phyloP scores from a whole-genome alignment of 352 stramenopile genomes.

The Phytophthora sp. region DNA sequence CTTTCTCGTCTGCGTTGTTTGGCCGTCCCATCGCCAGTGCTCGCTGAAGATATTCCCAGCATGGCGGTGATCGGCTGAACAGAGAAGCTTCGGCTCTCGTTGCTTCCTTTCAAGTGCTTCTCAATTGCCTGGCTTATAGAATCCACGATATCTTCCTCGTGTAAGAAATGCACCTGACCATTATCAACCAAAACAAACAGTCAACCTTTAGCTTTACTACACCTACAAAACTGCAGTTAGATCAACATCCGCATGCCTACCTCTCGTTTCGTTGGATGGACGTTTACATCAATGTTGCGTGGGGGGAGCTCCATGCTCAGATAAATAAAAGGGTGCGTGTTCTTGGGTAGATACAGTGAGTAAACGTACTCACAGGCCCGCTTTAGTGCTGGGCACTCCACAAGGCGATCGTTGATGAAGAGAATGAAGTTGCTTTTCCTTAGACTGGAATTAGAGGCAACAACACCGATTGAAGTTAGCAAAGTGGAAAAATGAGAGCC shows the following conservation, averaged over 20 bases:
- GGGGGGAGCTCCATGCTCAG: slow-evolving; percentile 95
- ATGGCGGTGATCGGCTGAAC: slow-evolving; percentile 86
- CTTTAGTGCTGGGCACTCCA: slow-evolving; percentile 94
- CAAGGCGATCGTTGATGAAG: slow-evolving; percentile 98
- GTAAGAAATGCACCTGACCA: slow-evolving; percentile 92
- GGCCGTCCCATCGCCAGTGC: slow-evolving; percentile 14
- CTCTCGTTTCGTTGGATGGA: slow-evolving; percentile 99
- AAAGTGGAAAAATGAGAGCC: no score
- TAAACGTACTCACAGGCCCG: slow-evolving; percentile 95
- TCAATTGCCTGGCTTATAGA: slow-evolving; percentile 81
- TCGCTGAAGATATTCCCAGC: slow-evolving; percentile 38
- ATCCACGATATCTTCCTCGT: slow-evolving; percentile 94
- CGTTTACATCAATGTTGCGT: slow-evolving; percentile 98
- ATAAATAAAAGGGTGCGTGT: slow-evolving; percentile 97
- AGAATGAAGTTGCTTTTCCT: slow-evolving; percentile 91
- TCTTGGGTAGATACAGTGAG: slow-evolving; percentile 92
- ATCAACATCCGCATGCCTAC: slow-evolving; percentile 25
- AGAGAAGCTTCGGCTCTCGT: slow-evolving; percentile 91
- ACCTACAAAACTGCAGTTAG: neutral
- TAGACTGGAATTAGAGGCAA: slow-evolving; percentile 63
- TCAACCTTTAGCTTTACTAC: no score
- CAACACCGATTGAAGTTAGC: neutral
- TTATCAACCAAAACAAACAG: neutral
- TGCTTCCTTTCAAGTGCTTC: slow-evolving; percentile 85
- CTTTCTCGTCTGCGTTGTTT: slow-evolving; percentile 36